Conservation (phyloP, 139 green algal species). For the Spirogloea muscicola region DNA sequence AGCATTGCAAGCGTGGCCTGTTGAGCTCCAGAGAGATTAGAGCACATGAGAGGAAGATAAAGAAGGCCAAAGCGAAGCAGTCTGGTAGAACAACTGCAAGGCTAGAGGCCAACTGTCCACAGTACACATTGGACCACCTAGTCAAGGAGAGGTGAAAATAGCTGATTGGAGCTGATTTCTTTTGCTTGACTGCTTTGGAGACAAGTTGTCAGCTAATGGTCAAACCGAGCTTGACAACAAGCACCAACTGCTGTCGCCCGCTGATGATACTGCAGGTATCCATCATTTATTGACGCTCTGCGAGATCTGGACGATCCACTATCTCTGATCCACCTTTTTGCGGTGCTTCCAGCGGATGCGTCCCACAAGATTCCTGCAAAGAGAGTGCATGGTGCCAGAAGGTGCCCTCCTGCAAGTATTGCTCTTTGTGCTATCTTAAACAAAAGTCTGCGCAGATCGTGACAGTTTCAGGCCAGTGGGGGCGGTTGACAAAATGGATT, state of each 20-base stretch:
- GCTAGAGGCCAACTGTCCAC: slow-evolving; percentile 60
- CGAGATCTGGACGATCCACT: slow-evolving; percentile 96
- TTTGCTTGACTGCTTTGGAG: too few species aligned
- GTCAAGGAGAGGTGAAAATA: slow-evolving; percentile 77
- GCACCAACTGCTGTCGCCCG: too few species aligned
- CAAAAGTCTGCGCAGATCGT: too few species aligned
- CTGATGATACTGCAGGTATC: slow-evolving; percentile 69
- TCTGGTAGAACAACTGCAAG: slow-evolving; percentile 65
- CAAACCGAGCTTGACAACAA: too few species aligned
- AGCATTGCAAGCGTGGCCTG: too few species aligned
- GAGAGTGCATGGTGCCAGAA: slow-evolving; percentile 24
- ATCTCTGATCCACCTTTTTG: slow-evolving; percentile 94
- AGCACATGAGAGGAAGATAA: slow-evolving; percentile 68
- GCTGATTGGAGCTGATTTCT: too few species aligned
- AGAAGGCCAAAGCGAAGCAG: slow-evolving; percentile 74
- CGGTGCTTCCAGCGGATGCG: slow-evolving; percentile 74
- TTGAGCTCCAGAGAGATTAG: slow-evolving; percentile 46
- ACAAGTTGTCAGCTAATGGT: too few species aligned
- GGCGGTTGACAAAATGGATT: neutral
- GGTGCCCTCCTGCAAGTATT: too few species aligned
- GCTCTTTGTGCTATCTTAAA: too few species aligned
- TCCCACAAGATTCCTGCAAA: slow-evolving; percentile 54
- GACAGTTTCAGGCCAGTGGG: too few species aligned
- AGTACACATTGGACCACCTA: slow-evolving; percentile 87
- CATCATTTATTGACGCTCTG: slow-evolving; percentile 93